Evolutionary conservation across 345 rosid species (phyloP), one percentile per base, ranked within the genome.

Genomic region (Acer negundo): DNA sequence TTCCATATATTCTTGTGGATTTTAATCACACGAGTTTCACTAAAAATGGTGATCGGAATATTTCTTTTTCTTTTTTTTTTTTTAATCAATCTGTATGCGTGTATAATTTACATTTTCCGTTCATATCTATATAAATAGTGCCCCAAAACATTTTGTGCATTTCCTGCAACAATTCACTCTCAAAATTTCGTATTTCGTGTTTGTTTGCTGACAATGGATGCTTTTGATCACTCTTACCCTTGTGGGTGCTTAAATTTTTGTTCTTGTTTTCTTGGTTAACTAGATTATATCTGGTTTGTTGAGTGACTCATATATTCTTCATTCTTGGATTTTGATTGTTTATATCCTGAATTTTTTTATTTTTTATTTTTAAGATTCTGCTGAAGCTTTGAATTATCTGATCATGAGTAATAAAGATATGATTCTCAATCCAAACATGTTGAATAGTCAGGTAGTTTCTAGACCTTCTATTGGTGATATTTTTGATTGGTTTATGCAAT

Each of bases 361-460:
- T 42, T 42, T 40, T 42, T 42, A 0, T 8, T 15, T 58, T 56
- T 1, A 76, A 80, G 85, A 56, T 61, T 66, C 65, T 22, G 70
- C 82, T 20, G 81, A 79, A 81, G 77, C 71, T 19, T 67, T 69
- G 62, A 62, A 78, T 35, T 19, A 40, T 63, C 63, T 55, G 70
- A 53, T 70, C 69, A 5, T 80, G 68, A 62, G 42, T 55, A 56
- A 67, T 7, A 20, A 79, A 61, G 78, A 76, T 62, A 78, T 58
- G 70, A 38, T 19, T 69, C 68, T 62, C 42, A 69, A 75, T 77
- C 81, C 68, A 28, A 51, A 74, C 76, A 35, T 65, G 80, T 69
- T 67, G 62, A 76, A 72, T 72, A 44, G 80, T 85, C 83, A 84
- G 86, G 88, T 87, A 63, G 26, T 64, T 78, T 19, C n/a, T 15